Conservation (phyloP, 1,139 yeast genomes). For the Suhomyces ambrosiae region DNA sequence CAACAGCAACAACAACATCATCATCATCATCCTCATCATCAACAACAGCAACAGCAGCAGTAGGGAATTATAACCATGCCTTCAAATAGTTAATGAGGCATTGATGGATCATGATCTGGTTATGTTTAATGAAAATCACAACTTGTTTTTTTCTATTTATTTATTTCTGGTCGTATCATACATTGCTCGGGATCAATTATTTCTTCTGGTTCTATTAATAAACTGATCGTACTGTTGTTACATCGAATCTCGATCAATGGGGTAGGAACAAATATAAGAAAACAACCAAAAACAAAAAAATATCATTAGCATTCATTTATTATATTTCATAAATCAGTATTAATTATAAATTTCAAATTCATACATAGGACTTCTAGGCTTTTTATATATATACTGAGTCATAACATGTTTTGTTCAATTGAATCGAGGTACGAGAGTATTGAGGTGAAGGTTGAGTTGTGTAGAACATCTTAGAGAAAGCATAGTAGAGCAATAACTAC, state of each 20-base stretch:
- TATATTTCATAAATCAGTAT: slow-evolving; percentile 15
- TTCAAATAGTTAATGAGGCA: not conserved
- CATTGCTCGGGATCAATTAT: no score
- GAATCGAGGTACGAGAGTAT: no score
- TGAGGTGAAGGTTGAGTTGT: no score
- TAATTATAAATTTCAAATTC: slow-evolving; percentile 11
- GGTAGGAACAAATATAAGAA: slow-evolving; percentile 2
- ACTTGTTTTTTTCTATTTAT: slow-evolving; percentile 8
- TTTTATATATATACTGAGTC: slow-evolving; percentile 2
- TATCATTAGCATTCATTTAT: slow-evolving; percentile 12
- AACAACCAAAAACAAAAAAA: slow-evolving; percentile 3
- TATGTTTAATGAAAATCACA: slow-evolving; percentile 11
- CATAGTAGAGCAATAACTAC: no score
- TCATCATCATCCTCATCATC: slow-evolving; percentile 9
- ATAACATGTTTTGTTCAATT: slow-evolving; percentile 6
- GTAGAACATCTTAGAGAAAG: no score
- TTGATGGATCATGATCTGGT: slow-evolving; percentile 7
- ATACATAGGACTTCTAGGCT: slow-evolving; percentile 7
- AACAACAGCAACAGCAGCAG: slow-evolving; percentile 6
- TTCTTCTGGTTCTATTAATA: slow-evolving; percentile 11
- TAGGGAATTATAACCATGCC: slow-evolving; percentile 1
- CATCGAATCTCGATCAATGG: no score
- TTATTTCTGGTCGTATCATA: no score
- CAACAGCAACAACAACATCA: slow-evolving; percentile 12
- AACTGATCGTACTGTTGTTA: no score